Conservation (phyloP, 2,329 filamentous ascomycete species). For the Verticillium nonalfalfae region DNA sequence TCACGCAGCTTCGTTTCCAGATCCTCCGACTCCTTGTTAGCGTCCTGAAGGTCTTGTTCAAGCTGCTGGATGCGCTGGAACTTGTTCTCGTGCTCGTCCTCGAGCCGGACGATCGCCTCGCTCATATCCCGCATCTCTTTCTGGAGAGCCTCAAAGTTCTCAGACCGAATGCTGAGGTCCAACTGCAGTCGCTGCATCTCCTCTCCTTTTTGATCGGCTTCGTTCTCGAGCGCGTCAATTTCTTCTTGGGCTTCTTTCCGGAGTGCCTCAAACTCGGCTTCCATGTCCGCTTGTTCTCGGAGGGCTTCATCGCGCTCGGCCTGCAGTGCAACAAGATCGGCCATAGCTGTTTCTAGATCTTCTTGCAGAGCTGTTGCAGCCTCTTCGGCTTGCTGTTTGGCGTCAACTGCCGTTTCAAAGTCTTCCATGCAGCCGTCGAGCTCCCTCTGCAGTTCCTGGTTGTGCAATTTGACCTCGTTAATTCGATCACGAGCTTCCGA, state of each 20-base stretch:
- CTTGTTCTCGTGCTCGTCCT: conserved; percentile 82
- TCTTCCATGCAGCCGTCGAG: conserved; percentile 75
- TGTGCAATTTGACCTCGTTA: conserved; percentile 79
- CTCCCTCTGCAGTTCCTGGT: conserved; percentile 80
- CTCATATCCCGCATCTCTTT: conserved; percentile 90
- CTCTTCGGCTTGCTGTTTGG: conserved; percentile 54
- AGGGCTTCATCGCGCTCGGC: conserved; percentile 82
- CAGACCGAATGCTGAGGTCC: conserved; percentile 69
- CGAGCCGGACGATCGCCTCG: conserved; percentile 76
- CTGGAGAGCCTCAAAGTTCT: conserved; percentile 88
- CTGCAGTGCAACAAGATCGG: conserved; percentile 73
- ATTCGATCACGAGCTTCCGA: conserved; percentile 80
- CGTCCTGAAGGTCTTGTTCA: conserved; percentile 74
- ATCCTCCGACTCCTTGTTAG: conserved; percentile 80
- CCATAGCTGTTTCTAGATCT: conserved; percentile 72
- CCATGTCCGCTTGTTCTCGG: conserved; percentile 53
- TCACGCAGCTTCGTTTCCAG: conserved; percentile 81
- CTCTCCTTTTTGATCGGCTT: conserved; percentile 65
- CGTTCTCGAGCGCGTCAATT: conserved; percentile 60
- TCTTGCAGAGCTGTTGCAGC: conserved; percentile 61
- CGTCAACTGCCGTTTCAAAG: conserved; percentile 65
- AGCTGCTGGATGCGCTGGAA: conserved; percentile 73
- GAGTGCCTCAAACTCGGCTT: conserved; percentile 55
- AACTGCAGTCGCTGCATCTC: conserved; percentile 64
- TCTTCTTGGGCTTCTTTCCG: conserved; percentile 60